Evolutionary conservation across 2,329 filamentous ascomycete genomes (phyloP).

Genomic region (Paramyrothecium sp.): DNA sequence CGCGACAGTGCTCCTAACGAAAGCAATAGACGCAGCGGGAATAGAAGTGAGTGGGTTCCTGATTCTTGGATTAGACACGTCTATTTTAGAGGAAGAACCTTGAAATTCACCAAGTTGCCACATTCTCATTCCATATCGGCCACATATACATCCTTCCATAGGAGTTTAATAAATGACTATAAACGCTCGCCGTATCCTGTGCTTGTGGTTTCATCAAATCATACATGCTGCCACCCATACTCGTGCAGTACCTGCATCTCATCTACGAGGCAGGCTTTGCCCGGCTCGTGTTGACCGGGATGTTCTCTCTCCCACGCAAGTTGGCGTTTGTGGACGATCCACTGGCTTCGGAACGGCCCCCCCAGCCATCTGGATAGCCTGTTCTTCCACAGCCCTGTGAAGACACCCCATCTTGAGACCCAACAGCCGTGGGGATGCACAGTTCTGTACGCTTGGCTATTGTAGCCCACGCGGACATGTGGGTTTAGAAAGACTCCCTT

Average conservation of each 20-base stretch:
- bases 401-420: constrained; percentile 45
- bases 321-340: constrained; percentile 36
- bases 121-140: no score
- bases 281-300: constrained; percentile 38
- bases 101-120: no score
- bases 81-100: no score
- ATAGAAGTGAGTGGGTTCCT: no score
- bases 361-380: constrained; percentile 44
- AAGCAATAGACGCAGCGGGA: no score
- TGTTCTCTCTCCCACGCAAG: constrained; percentile 34
- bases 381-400: constrained; percentile 59
- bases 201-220: background rate
- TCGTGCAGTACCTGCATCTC: constrained; percentile 59
- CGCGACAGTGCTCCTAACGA: no score
- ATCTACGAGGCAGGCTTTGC: constrained; percentile 54
- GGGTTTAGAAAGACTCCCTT: constrained; percentile 68
- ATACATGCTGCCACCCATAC: constrained; percentile 60
- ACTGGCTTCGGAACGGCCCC: constrained; percentile 21
- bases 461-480: constrained; percentile 67
- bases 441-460: constrained; percentile 46
- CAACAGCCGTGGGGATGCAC: constrained; percentile 43
- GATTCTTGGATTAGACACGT: no score
- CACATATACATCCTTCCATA: no score
- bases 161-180: no score
- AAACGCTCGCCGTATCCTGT: no score